phyloP scores from a whole-genome alignment of 352 stramenopile species.

The Phytophthora sp. region DNA sequence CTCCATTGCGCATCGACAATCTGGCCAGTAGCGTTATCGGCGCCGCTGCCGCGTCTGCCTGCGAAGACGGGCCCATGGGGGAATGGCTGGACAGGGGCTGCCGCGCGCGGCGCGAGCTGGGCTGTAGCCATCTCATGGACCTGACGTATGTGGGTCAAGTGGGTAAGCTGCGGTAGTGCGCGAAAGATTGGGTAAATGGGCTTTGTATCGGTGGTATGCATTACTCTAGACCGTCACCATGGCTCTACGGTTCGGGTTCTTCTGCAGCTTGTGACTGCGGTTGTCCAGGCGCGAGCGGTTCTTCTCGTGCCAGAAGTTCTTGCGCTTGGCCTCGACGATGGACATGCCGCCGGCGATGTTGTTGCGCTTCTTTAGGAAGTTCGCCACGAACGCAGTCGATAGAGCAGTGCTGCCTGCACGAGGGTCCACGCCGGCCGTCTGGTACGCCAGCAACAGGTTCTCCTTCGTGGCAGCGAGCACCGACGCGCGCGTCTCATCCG shows the following conservation, averaged over 20 bases:
- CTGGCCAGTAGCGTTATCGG: too few relatives aligned
- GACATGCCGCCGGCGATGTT: conserved; percentile 83
- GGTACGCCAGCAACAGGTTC: conserved; percentile 75
- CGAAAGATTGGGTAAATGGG: neutral
- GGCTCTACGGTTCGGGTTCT: conserved; percentile 74
- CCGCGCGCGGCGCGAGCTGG: too few relatives aligned
- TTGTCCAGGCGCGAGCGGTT: conserved; percentile 81
- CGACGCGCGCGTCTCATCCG: conserved; percentile 74
- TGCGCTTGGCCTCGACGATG: conserved; percentile 65
- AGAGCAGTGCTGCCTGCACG: conserved; percentile 62
- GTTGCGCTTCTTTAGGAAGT: conserved; percentile 82
- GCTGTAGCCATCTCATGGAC: neutral
- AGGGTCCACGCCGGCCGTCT: conserved; percentile 71
- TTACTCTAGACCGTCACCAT: conserved; percentile 80
- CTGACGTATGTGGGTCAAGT: conserved; percentile 11
- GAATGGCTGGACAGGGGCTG: conserved; percentile 22
- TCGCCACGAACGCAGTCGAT: conserved; percentile 81
- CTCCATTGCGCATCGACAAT: too few relatives aligned
- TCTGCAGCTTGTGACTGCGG: conserved; percentile 88
- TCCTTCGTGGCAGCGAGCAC: conserved; percentile 85
- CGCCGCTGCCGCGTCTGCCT: too few relatives aligned
- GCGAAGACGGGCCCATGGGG: conserved; percentile 20
- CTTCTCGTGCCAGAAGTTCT: conserved; percentile 82
- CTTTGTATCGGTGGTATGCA: conserved; percentile 13
- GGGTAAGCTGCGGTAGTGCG: neutral